Evolutionary conservation across 495 filamentous ascomycete species (phyloP), one percentile per base, ranked within the genome.

Genomic region (Sordaria brevicollis): DNA sequence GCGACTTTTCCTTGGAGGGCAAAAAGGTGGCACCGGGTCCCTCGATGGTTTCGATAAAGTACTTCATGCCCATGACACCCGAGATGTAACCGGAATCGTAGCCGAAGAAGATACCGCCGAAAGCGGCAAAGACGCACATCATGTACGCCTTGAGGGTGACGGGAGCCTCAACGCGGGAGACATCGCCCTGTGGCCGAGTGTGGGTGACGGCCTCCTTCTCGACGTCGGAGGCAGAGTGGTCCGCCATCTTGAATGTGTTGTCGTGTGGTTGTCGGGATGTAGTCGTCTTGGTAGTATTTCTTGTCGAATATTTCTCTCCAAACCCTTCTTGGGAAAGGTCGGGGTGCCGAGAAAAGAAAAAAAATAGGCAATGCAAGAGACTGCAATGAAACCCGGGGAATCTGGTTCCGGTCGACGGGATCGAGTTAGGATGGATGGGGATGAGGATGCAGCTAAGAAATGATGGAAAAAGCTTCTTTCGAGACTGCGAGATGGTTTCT

Each of bases 61-160:
- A 76, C 70, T 86, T 85, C 66, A 86, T 88, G 68, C 77, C 88
- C 72, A 87, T 76, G 38, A 89, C 86, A 65, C 87, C 87, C 68
- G 79, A 83, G 75, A 90, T 90, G 78, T 88, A 89, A 65, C 88
- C 88, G 34, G 85, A 84, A 73, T 90, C 88, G 76, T 87, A 89
- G 36, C 87, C 87, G 79, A 88, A 89, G 79, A 88, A 86, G 76
- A 89, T 87, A 76, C 89, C 89, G 69, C 88, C 89, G 72, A 91
- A 90, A 38, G 88, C 82, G 21, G 87, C 86, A 74, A 91, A 91
- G 68, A 86, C 87, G 75, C 88, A 90, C 81, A 91, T 86, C 31
- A 89, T 73, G 77, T 91, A 90, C 4, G 88, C 87, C 82, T 87
- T 89, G 49, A 84, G 15, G 35, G 88, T 89, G 36, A 90, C 85